Percentiles rank a stretch among this genome's conserved stretches.
Evolutionary conservation across 106 monocot genomes (phyloP).

Genomic region (Agapanthus africanus): DNA sequence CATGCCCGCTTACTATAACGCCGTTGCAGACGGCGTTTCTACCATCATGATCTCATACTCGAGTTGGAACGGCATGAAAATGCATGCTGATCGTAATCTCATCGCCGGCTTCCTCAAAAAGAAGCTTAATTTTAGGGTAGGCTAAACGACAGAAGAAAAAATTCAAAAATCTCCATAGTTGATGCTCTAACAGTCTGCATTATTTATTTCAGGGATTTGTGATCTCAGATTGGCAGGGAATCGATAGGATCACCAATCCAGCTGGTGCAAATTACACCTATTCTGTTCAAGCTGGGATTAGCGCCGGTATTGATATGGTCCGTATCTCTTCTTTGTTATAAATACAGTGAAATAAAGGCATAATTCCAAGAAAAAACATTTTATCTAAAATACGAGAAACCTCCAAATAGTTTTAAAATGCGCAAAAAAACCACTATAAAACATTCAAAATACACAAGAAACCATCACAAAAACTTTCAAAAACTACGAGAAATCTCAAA

Average conservation of each 20-base stretch:
- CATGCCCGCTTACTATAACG: slow-evolving; percentile 37
- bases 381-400: too few relatives aligned
- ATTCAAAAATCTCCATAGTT: not conserved
- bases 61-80: slow-evolving; percentile 38
- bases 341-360: not conserved
- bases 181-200: not conserved
- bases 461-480: too few relatives aligned
- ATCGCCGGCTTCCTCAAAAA: slow-evolving; percentile 43
- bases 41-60: slow-evolving; percentile 45
- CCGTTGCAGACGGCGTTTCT: slow-evolving; percentile 34
- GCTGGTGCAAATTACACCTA: slow-evolving; percentile 37
- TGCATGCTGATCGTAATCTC: slow-evolving; percentile 30
- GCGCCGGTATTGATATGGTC: slow-evolving; percentile 81
- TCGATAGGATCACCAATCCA: not conserved
- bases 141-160: not conserved
- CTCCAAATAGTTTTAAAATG: too few relatives aligned
- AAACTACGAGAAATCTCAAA: too few relatives aligned
- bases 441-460: too few relatives aligned
- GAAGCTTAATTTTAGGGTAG: slow-evolving; percentile 30
- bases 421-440: too few relatives aligned
- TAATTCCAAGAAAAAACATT: too few relatives aligned
- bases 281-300: slow-evolving; percentile 54
- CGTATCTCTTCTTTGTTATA: slow-evolving; percentile 5
- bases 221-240: too few relatives aligned
- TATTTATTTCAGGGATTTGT: too few relatives aligned